Percentiles rank a stretch among this genome's conserved stretches.
Conservation (phyloP, 352 stramenopile species). For the Phytophthora sojae region DNA sequence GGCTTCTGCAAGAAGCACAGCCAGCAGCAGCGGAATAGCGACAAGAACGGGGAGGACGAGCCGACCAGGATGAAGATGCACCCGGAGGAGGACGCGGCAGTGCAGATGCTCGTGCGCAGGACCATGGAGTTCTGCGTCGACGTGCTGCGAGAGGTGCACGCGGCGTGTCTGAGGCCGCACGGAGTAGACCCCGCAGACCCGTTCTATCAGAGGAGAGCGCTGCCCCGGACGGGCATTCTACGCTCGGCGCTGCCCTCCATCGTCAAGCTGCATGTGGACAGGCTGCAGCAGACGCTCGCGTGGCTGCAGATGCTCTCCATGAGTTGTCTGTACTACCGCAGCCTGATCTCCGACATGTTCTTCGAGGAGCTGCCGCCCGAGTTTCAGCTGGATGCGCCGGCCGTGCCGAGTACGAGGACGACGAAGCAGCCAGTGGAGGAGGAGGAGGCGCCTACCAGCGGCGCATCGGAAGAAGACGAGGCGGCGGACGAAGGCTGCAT, state of each 20-base stretch:
- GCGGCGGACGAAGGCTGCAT: constrained; percentile 8
- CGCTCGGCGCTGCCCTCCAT: constrained; percentile 48
- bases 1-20: constrained; percentile 85
- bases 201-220: constrained; percentile 37
- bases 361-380: constrained; percentile 64
- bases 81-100: constrained; percentile 44
- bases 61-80: constrained; percentile 40
- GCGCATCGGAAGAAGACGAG: constrained; percentile 22
- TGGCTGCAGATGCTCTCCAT: constrained; percentile 80
- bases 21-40: background rate
- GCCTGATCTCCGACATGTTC: constrained; percentile 63
- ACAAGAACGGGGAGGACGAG: constrained; percentile 3
- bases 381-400: constrained; percentile 46
- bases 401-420: background rate
- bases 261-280: constrained; percentile 64
- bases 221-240: constrained; percentile 57
- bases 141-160: constrained; percentile 65
- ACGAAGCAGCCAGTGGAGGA: constrained; percentile 17
- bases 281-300: constrained; percentile 61
- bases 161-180: constrained; percentile 52
- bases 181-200: constrained; percentile 40
- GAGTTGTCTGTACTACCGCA: constrained; percentile 76
- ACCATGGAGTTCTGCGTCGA: constrained; percentile 67
- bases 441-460: constrained; percentile 15
- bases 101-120: constrained; percentile 53